Evolutionary conservation across 345 rosid species (phyloP).

Genomic region (Camelina hispida): DNA sequence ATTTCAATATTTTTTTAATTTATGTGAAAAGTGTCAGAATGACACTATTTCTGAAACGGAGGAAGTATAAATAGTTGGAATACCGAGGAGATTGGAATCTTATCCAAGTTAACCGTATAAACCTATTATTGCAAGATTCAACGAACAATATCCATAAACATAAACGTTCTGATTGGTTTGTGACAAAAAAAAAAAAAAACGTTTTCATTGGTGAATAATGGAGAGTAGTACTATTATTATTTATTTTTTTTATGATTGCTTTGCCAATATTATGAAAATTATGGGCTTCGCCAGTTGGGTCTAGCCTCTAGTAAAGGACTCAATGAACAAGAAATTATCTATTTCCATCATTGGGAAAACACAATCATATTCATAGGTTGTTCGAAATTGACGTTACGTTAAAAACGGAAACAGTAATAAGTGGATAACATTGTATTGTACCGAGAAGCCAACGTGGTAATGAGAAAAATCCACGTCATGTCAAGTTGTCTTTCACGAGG

Average conservation of each 20-base stretch:
- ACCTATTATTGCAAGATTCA: constrained; percentile 16
- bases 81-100: constrained; percentile 14
- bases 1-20: too few species aligned
- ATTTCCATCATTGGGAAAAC: constrained; percentile 6
- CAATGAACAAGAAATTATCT: background rate
- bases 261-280: background rate
- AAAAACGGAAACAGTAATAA: constrained; percentile 11
- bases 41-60: too few species aligned
- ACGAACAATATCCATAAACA: constrained; percentile 1
- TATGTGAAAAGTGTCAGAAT: too few species aligned
- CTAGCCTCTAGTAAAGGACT: too few species aligned
- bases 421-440: constrained; percentile 35
- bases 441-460: constrained; percentile 38
- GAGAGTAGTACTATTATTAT: too few species aligned
- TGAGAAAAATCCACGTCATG: constrained; percentile 26
- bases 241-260: too few species aligned
- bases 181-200: too few species aligned
- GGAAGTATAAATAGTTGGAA: background rate
- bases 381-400: background rate
- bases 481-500: constrained; percentile 22
- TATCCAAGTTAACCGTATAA: constrained; percentile 34
- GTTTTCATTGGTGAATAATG: too few species aligned
- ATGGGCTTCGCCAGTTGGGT: too few species aligned
- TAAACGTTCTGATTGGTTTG: background rate
- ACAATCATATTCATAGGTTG: constrained; percentile 17